Evolutionary conservation across 352 stramenopile species (phyloP).

Genomic region (Thraustotheca clavata): DNA sequence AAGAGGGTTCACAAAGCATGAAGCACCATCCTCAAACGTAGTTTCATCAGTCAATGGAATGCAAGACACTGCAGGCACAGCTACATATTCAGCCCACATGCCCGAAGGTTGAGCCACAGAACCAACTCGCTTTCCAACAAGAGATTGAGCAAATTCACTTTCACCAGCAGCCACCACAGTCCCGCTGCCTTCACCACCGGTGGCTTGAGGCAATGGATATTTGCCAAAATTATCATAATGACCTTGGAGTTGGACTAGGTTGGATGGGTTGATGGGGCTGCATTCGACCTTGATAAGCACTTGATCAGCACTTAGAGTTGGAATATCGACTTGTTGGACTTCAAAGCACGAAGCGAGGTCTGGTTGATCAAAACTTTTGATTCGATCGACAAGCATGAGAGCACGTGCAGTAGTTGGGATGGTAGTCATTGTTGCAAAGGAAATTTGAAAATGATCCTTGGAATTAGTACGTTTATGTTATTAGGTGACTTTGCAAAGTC

Average conservation of each 20-base stretch:
- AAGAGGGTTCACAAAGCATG: constrained; percentile 25
- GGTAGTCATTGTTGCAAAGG: neutral
- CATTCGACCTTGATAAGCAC: constrained; percentile 26
- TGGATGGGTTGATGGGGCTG: constrained; percentile 26
- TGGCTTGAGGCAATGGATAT: constrained; percentile 1
- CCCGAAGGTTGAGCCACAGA: constrained; percentile 7
- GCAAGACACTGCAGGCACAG: neutral
- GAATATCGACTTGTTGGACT: constrained; percentile 22
- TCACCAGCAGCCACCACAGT: constrained; percentile 22
- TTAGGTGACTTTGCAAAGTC: too few species aligned
- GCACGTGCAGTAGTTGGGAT: constrained; percentile 19
- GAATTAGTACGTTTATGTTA: too few species aligned
- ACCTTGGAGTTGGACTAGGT: constrained; percentile 17
- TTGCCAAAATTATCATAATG: neutral
- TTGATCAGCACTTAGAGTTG: constrained; percentile 18
- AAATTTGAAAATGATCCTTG: constrained; percentile 8
- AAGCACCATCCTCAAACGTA: constrained; percentile 21
- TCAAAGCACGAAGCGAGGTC: constrained; percentile 18
- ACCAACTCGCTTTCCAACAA: constrained; percentile 19
- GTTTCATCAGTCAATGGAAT: constrained; percentile 19
- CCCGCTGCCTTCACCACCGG: constrained; percentile 23
- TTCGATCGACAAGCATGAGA: constrained; percentile 16
- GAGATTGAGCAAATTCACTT: constrained; percentile 9
- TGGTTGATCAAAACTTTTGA: constrained; percentile 18
- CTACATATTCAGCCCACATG: constrained; percentile 27